Evolutionary conservation across 1,139 yeast genomes (phyloP).

Genomic region (Arxiozyma bovina): DNA sequence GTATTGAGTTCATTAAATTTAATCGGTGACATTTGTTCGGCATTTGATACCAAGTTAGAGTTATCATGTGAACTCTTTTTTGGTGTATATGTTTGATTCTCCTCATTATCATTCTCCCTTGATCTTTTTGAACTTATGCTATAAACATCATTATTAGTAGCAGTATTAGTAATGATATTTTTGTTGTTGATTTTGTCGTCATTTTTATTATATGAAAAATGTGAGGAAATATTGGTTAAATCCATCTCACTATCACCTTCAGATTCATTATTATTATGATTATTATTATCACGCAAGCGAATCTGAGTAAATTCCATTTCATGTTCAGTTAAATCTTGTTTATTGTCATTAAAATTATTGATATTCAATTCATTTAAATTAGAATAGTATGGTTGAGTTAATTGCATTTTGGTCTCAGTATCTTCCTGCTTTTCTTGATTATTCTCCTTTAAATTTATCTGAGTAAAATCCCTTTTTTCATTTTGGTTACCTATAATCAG

Average conservation of each 20-base stretch:
- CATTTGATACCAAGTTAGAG: conserved; percentile 3
- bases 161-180: background rate
- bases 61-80: background rate
- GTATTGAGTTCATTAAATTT: conserved; percentile 11
- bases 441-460: background rate
- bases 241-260: conserved; percentile 4
- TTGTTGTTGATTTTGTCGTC: background rate
- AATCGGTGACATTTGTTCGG: conserved; percentile 30
- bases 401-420: conserved; percentile 2
- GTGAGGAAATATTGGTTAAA: conserved; percentile 1
- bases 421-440: background rate
- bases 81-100: background rate
- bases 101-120: background rate
- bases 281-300: background rate
- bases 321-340: background rate
- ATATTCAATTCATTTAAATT: no score
- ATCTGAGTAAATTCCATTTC: conserved; percentile 1
- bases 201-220: background rate
- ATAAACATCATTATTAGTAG: background rate
- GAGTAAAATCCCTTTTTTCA: conserved; percentile 7
- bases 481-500: background rate
- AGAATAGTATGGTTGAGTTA: conserved; percentile 5
- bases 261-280: background rate
- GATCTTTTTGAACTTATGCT: background rate
- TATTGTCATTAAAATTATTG: background rate